Percentiles rank a stretch among this genome's conserved stretches.
phyloP scores from a whole-genome alignment of 805 yeast species.

The Dipodascus geniculatus region DNA sequence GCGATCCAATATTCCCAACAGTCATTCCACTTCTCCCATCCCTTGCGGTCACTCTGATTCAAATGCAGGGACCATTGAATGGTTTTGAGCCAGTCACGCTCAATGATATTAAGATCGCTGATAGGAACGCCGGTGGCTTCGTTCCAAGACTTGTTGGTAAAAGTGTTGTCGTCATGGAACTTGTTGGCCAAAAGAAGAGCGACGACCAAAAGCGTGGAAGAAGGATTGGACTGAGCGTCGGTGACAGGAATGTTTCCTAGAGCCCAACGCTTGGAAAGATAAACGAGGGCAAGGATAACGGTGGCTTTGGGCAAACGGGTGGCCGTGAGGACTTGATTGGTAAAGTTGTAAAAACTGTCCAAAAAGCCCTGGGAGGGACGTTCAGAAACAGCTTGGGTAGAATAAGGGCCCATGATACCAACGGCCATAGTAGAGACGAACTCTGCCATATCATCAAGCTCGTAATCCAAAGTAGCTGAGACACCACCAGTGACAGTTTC shows the following conservation, averaged over 20 bases:
- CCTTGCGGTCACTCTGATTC: conserved; percentile 21
- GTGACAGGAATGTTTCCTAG: conserved; percentile 26
- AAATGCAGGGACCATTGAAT: conserved; percentile 49
- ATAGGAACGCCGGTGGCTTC: conserved; percentile 82
- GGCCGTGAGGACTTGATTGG: conserved; percentile 64
- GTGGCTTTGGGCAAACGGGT: conserved; percentile 83
- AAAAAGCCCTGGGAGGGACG: conserved; percentile 25
- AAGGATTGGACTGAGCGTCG: conserved; percentile 19
- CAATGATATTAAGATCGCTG: conserved; percentile 48
- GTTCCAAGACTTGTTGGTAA: conserved; percentile 90
- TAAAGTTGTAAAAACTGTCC: conserved; percentile 42
- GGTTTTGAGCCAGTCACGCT: conserved; percentile 54
- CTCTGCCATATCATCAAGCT: conserved; percentile 63
- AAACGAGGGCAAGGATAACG: conserved; percentile 66
- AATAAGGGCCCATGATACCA: conserved; percentile 31
- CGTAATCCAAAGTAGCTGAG: conserved; percentile 66
- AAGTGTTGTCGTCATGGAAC: conserved; percentile 92
- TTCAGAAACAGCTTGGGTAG: conserved; percentile 15
- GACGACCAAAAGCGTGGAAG: conserved; percentile 46
- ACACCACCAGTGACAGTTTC: conserved; percentile 53
- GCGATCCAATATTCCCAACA: conserved; percentile 19
- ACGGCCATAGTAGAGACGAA: conserved; percentile 66
- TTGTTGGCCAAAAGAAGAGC: conserved; percentile 81
- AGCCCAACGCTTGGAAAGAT: conserved; percentile 51
- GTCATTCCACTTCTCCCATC: conserved; percentile 26